These are phyloP conservation scores for Suhomyces kunorum DNA, from an alignment of 1,139 yeast genomes.

Conservation along the genomic window DNA sequence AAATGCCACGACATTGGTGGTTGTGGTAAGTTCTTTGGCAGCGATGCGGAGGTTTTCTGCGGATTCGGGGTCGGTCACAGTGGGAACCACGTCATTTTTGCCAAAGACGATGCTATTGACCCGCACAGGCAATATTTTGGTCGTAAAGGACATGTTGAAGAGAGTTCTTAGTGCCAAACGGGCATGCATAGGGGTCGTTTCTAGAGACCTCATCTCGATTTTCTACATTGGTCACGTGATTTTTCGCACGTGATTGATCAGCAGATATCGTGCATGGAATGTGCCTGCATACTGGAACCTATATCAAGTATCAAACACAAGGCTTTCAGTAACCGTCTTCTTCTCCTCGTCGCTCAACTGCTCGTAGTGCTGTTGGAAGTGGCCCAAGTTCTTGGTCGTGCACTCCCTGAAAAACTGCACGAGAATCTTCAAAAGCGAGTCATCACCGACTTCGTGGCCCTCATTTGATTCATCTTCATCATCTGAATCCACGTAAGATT, in stretches of 20 bases:
- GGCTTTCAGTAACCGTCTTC: conserved; percentile 50
- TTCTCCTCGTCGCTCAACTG: conserved; percentile 58
- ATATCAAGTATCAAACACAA: conserved; percentile 24
- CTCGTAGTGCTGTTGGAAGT: conserved; percentile 57
- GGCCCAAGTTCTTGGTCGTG: conserved; percentile 52
- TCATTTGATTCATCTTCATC: conserved; percentile 35
- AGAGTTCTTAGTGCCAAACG: conserved; percentile 2
- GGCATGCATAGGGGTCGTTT: conserved; percentile 4
- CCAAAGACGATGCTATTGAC: conserved; percentile 31
- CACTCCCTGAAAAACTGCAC: conserved; percentile 65
- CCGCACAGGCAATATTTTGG: conserved; percentile 37
- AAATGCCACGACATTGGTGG: conserved; percentile 75
- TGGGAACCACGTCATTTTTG: conserved; percentile 31
- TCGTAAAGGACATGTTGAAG: conserved; percentile 21
- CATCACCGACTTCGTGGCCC: conserved; percentile 39
- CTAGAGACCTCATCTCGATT: background rate
- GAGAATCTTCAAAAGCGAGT: conserved; percentile 49
- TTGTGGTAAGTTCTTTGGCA: conserved; percentile 51
- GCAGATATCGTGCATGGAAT: too few species aligned
- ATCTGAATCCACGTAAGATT: conserved; percentile 53
- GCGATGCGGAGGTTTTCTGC: conserved; percentile 54
- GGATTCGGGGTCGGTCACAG: conserved; percentile 54
- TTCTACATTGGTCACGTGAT: conserved; percentile 10
- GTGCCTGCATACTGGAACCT: background rate
- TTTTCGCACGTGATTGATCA: background rate